Evolutionary conservation across 2,329 filamentous ascomycete genomes (phyloP), one percentile per base, ranked within the genome.

Genomic region (Nigrospora osmanthi): DNA sequence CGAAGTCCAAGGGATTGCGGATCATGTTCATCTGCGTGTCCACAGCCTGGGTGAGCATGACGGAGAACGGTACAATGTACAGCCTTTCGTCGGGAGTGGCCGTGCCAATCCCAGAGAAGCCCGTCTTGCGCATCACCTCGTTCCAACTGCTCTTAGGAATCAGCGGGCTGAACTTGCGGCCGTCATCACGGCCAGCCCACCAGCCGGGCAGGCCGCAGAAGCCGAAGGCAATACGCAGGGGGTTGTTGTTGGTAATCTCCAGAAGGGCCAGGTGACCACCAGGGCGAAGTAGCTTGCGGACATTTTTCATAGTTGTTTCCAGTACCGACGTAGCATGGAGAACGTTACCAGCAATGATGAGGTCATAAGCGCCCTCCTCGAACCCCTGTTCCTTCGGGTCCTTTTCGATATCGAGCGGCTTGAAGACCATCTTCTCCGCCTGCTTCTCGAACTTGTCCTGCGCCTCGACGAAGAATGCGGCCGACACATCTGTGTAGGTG

Each of bases 41-140:
- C 1, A 65, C 52, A 2, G 65, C 65, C 40, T 67, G 64, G 0
- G 58, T 49, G 2, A 57, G 44, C 32, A 65, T 56, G 3, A 63
- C 53, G 2, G 47, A 35, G 15, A 47, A 39, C 6, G 44, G 42
- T 3, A 23, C 33, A 3, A 38, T 16, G 13, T 33, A 40, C 3
- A 15, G 12, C 4, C 19, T 13, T 16, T 44, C 28, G 10, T 40
- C 17, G 9, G 42, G 42, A 1, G 54, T 53, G 16, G 48, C 38
- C 10, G 54, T 45, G 38, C 62, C 59, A 5, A 60, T 38, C 10
- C 58, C 58, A 2, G 55, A 57, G 44, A 62, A 63, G 5, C 59
- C 59, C 15, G 52, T 50, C 2, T 50, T 43, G 4, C 43, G 46
- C 10, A 61, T 41, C 6, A 59, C 16, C 4, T 43, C 32, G 9